Conservation (phyloP, 2,329 filamentous ascomycete species). For the Calonectria pseudoreteaudii region DNA sequence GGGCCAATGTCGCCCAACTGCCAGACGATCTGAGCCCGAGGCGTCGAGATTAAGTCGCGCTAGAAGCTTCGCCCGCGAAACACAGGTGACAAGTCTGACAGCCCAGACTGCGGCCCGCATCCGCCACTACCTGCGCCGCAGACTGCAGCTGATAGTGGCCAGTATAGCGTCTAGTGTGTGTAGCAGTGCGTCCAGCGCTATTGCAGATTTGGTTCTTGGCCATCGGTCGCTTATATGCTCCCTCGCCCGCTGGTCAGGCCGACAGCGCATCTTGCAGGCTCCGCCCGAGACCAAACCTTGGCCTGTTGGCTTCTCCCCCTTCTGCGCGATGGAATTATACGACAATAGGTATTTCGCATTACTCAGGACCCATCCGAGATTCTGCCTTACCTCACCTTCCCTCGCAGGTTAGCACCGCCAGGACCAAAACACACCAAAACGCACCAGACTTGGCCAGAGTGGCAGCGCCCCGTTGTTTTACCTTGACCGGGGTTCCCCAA, state of each 20-base stretch:
- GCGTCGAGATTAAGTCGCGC: not conserved
- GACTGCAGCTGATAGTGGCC: no score
- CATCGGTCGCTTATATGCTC: not conserved
- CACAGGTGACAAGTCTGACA: not conserved
- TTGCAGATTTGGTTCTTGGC: no score
- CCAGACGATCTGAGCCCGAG: not conserved
- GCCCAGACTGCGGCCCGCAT: not conserved
- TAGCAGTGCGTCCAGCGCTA: no score
- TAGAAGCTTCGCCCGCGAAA: not conserved
- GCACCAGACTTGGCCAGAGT: not conserved
- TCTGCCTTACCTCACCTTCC: conserved; percentile 11
- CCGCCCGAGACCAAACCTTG: not conserved
- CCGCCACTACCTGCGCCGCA: not conserved
- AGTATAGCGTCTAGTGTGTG: no score
- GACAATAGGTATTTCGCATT: conserved; percentile 8
- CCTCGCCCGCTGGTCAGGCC: not conserved
- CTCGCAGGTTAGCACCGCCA: not conserved
- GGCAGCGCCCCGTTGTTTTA: conserved; percentile 2
- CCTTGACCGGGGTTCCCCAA: conserved; percentile 1
- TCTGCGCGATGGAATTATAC: not conserved
- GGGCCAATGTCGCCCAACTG: not conserved
- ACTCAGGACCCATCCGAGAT: not conserved
- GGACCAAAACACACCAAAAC: not conserved
- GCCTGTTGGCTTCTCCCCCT: not conserved
- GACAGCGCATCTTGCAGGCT: not conserved